These are phyloP conservation scores for Phytophthora ohioensis DNA, from an alignment of 352 stramenopile species.

Conservation along the genomic window DNA sequence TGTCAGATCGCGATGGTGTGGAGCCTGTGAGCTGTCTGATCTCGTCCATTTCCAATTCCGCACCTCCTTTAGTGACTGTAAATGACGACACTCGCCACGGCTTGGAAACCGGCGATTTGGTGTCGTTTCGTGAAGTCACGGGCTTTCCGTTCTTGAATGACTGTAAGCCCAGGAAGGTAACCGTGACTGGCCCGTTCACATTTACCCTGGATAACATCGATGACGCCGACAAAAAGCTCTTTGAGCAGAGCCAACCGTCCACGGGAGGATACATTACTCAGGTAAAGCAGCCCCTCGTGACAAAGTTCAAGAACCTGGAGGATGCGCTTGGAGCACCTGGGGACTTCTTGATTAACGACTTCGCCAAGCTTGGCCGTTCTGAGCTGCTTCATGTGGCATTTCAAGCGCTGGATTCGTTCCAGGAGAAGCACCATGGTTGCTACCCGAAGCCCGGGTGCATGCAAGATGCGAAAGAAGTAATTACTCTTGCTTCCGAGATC, in stretches of 20 bases:
- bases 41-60: constrained; percentile 90
- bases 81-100: constrained; percentile 97
- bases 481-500: constrained; percentile 71
- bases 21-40: constrained; percentile 94
- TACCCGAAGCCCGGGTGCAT: constrained; percentile 91
- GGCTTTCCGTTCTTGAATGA: constrained; percentile 92
- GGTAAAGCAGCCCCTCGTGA: constrained; percentile 95
- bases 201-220: constrained; percentile 94
- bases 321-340: constrained; percentile 90
- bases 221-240: constrained; percentile 73
- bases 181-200: constrained; percentile 94
- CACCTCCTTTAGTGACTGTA: constrained; percentile 94
- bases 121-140: constrained; percentile 96
- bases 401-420: constrained; percentile 89
- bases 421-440: constrained; percentile 67
- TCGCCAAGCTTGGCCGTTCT: constrained; percentile 96
- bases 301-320: constrained; percentile 94
- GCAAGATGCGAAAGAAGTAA: constrained; percentile 88
- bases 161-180: constrained; percentile 69
- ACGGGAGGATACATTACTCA: constrained; percentile 93
- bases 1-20: constrained; percentile 95
- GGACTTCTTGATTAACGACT: constrained; percentile 98
- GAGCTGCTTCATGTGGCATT: constrained; percentile 93
- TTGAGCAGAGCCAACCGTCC: constrained; percentile 70
- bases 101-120: constrained; percentile 96